Evolutionary conservation across 192 early-diverging fungal species (phyloP).

Genomic region (Hyaloraphidium curvatum): DNA sequence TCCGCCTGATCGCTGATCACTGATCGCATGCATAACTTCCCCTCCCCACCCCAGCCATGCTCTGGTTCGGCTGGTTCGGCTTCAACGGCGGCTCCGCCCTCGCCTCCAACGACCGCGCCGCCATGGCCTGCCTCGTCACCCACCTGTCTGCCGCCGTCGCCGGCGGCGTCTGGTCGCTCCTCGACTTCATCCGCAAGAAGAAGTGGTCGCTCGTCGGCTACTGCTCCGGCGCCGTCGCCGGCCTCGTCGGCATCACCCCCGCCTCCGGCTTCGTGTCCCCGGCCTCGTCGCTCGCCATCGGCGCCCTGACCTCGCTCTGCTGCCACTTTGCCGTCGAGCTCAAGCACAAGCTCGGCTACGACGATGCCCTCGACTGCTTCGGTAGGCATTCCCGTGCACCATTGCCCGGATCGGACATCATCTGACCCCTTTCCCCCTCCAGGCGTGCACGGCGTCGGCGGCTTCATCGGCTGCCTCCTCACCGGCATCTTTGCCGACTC

Average conservation of each 20-base stretch:
- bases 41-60: slow-evolving; percentile 31
- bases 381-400: too few relatives aligned
- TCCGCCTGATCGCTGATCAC: neutral
- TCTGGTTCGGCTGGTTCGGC: slow-evolving; percentile 95
- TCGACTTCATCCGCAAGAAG: slow-evolving; percentile 53
- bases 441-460: slow-evolving; percentile 36
- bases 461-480: slow-evolving; percentile 64
- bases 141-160: slow-evolving; percentile 68
- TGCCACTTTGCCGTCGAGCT: slow-evolving; percentile 69
- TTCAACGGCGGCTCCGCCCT: slow-evolving; percentile 85
- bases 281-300: slow-evolving; percentile 63
- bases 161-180: slow-evolving; percentile 62
- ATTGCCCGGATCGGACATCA: too few relatives aligned
- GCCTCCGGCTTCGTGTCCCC: slow-evolving; percentile 72
- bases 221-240: slow-evolving; percentile 86
- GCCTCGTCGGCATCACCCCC: slow-evolving; percentile 83
- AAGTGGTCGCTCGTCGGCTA: slow-evolving; percentile 81
- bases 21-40: neutral
- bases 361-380: slow-evolving; percentile 80
- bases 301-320: slow-evolving; percentile 41
- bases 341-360: slow-evolving; percentile 71
- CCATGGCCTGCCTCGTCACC: slow-evolving; percentile 65
- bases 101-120: slow-evolving; percentile 62
- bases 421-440: too few relatives aligned
- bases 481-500: slow-evolving; percentile 81